Conservation (phyloP, 2,329 filamentous ascomycete species). For the Trichoderma citrinoviride region DNA sequence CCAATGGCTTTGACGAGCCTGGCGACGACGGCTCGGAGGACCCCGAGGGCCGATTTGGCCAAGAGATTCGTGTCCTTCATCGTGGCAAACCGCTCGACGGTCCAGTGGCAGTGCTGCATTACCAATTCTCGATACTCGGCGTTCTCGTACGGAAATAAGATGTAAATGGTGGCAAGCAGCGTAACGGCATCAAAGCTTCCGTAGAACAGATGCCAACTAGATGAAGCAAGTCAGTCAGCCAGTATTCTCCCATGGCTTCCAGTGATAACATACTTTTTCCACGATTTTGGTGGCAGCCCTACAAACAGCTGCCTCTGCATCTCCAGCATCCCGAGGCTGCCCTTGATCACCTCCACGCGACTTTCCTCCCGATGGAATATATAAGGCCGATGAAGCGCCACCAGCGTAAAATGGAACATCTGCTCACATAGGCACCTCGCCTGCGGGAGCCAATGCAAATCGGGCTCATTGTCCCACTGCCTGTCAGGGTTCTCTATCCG, state of each 20-base stretch:
- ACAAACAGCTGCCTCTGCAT: constrained; percentile 52
- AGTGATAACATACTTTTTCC: constrained; percentile 36
- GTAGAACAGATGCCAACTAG: constrained; percentile 56
- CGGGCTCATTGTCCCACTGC: constrained; percentile 52
- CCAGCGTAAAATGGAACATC: constrained; percentile 51
- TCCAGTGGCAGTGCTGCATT: constrained; percentile 58
- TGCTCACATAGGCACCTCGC: constrained; percentile 49
- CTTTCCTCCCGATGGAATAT: constrained; percentile 56
- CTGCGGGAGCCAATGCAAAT: constrained; percentile 51
- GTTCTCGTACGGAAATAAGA: constrained; percentile 58
- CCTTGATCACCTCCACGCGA: constrained; percentile 54
- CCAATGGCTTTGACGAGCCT: constrained; percentile 52
- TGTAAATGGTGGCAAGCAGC: constrained; percentile 58
- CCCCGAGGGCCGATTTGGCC: constrained; percentile 53
- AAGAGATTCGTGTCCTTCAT: constrained; percentile 55
- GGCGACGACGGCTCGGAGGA: constrained; percentile 54
- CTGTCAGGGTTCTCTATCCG: constrained; percentile 56
- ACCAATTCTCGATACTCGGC: constrained; percentile 46
- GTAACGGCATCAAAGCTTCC: constrained; percentile 64
- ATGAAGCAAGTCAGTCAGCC: neutral
- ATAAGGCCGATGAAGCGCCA: constrained; percentile 61
- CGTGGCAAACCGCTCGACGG: constrained; percentile 55
- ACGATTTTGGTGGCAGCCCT: constrained; percentile 49
- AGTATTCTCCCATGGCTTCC: neutral
- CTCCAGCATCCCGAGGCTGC: constrained; percentile 54